Percentiles rank a stretch among this genome's conserved stretches.
phyloP scores from a whole-genome alignment of 2,329 filamentous ascomycete species.

The Seiridium unicorne region DNA sequence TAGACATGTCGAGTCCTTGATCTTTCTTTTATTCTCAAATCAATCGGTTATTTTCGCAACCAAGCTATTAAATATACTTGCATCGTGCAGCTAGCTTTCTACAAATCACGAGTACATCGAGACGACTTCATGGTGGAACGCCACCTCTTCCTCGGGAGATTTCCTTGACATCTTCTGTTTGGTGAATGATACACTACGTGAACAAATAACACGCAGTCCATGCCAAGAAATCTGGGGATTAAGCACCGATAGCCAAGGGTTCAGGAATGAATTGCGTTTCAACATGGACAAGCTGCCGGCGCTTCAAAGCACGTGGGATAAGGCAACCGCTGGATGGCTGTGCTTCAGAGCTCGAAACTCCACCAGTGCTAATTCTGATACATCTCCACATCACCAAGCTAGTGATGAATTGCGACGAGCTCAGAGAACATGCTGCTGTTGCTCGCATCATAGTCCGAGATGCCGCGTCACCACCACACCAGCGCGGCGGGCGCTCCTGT shows the following conservation, averaged over 20 bases:
- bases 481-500: no score
- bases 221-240: background rate
- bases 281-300: background rate
- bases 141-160: no score
- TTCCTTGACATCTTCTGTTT: background rate
- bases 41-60: no score
- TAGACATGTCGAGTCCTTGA: no score
- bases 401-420: background rate
- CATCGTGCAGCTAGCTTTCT: no score
- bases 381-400: background rate
- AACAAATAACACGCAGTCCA: background rate
- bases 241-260: background rate
- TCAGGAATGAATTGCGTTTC: background rate
- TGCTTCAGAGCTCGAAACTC: background rate
- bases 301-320: background rate
- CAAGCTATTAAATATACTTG: no score
- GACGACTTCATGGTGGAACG: no score
- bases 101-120: no score
- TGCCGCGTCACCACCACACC: background rate
- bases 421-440: background rate
- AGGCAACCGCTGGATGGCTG: background rate
- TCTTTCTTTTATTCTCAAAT: no score
- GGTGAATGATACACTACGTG: background rate
- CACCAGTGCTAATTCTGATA: conserved; percentile 1
- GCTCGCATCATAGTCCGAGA: background rate